Conservation (phyloP, 1,284 basidiomycete genomes). For the Trametes versicolor region DNA sequence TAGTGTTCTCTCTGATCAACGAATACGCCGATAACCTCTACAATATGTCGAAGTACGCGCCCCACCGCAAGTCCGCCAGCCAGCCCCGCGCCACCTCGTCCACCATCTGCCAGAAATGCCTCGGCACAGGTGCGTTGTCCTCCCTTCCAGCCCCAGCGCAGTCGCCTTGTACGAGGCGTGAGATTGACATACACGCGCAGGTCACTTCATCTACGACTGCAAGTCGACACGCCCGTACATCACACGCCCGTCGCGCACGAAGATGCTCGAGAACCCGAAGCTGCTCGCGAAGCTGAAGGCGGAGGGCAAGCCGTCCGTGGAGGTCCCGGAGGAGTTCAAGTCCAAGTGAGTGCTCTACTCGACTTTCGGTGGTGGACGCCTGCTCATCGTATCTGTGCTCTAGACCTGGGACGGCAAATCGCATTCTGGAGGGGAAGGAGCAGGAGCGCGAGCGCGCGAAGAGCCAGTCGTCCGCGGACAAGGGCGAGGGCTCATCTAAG, state of each 20-base stretch:
- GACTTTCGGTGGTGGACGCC: neutral
- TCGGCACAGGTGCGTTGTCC: conserved; percentile 62
- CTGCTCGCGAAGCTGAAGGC: conserved; percentile 69
- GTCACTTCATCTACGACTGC: conserved; percentile 85
- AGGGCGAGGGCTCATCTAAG: conserved; percentile 55
- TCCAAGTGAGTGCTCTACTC: conserved; percentile 61
- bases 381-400: conserved; percentile 13
- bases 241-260: conserved; percentile 79
- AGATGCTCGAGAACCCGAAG: conserved; percentile 78
- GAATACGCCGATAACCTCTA: neutral
- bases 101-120: conserved; percentile 84
- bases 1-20: no score
- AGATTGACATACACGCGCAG: conserved; percentile 46
- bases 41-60: conserved; percentile 83
- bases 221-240: conserved; percentile 78
- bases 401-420: conserved; percentile 76
- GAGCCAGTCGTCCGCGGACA: conserved; percentile 52
- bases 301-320: conserved; percentile 73
- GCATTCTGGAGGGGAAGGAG: conserved; percentile 78
- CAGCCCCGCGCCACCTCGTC: conserved; percentile 67
- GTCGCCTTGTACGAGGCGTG: no score
- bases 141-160: no score
- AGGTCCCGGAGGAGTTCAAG: conserved; percentile 85
- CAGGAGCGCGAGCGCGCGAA: conserved; percentile 70
- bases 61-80: conserved; percentile 67